Conservation (phyloP, 305 asterid genomes). For the Fraxinus greggii region DNA sequence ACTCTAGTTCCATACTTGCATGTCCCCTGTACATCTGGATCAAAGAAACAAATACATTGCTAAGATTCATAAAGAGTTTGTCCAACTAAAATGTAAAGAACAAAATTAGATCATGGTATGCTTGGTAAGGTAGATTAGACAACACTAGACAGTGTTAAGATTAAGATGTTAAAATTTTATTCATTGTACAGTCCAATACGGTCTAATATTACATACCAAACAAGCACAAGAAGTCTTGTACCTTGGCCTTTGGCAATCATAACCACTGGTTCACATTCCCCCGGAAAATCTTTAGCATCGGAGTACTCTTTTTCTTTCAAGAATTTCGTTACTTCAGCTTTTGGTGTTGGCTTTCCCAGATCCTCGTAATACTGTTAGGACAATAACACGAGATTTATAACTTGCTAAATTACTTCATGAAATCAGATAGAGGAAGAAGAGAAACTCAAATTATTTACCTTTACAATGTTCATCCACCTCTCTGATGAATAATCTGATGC, state of each 20-base stretch:
- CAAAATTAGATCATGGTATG: not conserved
- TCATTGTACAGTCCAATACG: not conserved
- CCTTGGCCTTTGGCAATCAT: constrained; percentile 97
- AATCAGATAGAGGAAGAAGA: not conserved
- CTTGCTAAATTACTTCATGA: not conserved
- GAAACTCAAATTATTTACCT: constrained; percentile 39
- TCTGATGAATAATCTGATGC: constrained; percentile 75
- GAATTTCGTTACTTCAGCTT: constrained; percentile 60
- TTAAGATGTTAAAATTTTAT: not conserved
- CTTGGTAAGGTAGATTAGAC: not conserved
- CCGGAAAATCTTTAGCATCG: constrained; percentile 75
- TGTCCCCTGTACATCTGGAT: constrained; percentile 83
- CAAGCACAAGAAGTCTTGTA: constrained; percentile 16
- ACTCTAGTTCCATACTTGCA: constrained; percentile 95
- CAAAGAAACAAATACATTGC: constrained; percentile 4
- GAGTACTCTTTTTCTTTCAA: constrained; percentile 61
- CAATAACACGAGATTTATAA: not conserved
- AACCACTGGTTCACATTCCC: constrained; percentile 82
- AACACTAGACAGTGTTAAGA: not conserved
- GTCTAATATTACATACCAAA: not conserved
- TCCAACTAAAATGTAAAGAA: not conserved
- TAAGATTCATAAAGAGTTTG: not conserved
- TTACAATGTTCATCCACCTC: constrained; percentile 80
- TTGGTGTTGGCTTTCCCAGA: constrained; percentile 87
- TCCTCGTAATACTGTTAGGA: constrained; percentile 64